Evolutionary conservation across 1,139 yeast species (phyloP).

Genomic region (Blastobotrys proliferans): DNA sequence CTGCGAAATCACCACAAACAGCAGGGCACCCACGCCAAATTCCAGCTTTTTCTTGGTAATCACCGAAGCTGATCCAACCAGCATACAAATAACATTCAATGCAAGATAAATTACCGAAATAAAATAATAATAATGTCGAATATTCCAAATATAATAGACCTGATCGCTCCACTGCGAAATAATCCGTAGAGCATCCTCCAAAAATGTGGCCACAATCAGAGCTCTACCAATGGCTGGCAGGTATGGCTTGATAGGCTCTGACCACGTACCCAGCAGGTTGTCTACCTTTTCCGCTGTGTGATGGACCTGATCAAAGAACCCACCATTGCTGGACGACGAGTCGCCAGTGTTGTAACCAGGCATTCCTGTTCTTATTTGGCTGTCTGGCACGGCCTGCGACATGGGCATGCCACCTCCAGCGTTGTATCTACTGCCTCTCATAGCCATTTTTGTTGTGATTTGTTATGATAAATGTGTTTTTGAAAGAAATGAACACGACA

Average conservation of each 20-base stretch:
- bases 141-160: conserved; percentile 74
- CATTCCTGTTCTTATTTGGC: not conserved
- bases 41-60: conserved; percentile 67
- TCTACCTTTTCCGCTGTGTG: conserved; percentile 32
- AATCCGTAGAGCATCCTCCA: conserved; percentile 85
- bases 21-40: conserved; percentile 66
- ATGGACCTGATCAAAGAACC: conserved; percentile 16
- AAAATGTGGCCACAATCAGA: conserved; percentile 88
- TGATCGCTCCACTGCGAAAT: conserved; percentile 89
- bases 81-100: conserved; percentile 66
- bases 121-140: conserved; percentile 76
- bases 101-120: conserved; percentile 68
- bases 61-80: conserved; percentile 65
- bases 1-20: conserved; percentile 73
- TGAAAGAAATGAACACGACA: too few relatives aligned
- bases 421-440: conserved; percentile 14
- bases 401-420: conserved; percentile 14
- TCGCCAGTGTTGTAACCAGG: not conserved
- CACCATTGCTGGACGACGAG: too few relatives aligned
- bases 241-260: conserved; percentile 40
- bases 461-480: too few relatives aligned
- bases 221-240: conserved; percentile 82
- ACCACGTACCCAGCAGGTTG: conserved; percentile 33
- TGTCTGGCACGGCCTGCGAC: too few relatives aligned
- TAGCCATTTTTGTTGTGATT: conserved; percentile 6